Base-by-base conservation (phyloP, 495 filamentous ascomycete species). In the Bombardia bombarda region DNA sequence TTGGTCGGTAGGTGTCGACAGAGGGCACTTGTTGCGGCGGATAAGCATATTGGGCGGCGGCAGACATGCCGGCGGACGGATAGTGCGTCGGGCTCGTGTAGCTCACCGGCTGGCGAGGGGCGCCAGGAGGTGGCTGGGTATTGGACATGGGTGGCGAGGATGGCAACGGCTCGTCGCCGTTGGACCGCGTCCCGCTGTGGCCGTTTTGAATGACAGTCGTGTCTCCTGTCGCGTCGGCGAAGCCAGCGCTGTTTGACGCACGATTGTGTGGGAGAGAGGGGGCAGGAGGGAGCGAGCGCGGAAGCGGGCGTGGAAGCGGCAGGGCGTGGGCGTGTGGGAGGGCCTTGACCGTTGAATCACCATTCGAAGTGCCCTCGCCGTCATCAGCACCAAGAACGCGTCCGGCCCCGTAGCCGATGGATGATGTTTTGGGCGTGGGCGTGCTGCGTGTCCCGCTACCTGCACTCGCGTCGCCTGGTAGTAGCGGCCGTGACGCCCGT, bases 21-120 rank as follows among this genome's bases (percentile, higher is more conserved):
- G 46, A 37, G 19, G 55, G 46, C 32, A 48, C 41, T 24, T 51
- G 19, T 36, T 73, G 69, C 7, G 56, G 47, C 28, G 61, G 50
- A 34, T 74, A 69, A 49, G 80, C 60, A 60, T 84, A 83, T 37
- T 67, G 69, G 25, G 66, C 63, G 32, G 69, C 66, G 50, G 79
- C 69, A 32, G 67, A 65, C 26, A 78, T 70, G 46, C 74, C 53
- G 25, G 61, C 47, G 18, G 66, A 51, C 17, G 75, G 71, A 55
- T 80, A 82, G 17, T 67, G 62, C 32, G 75, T 66, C 34, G 72
- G 67, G 43, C 68, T 73, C 44, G 75, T 69, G 53, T 82, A 82
- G 53, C 66, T 69, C 40, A 69, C 57, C 16, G 68, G 62, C 48
- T 69, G 72, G 51, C 72, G 70, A 34, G 62, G 52, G 28, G 62